phyloP scores from a whole-genome alignment of 345 rosid species.

The Kernera saxatilis region DNA sequence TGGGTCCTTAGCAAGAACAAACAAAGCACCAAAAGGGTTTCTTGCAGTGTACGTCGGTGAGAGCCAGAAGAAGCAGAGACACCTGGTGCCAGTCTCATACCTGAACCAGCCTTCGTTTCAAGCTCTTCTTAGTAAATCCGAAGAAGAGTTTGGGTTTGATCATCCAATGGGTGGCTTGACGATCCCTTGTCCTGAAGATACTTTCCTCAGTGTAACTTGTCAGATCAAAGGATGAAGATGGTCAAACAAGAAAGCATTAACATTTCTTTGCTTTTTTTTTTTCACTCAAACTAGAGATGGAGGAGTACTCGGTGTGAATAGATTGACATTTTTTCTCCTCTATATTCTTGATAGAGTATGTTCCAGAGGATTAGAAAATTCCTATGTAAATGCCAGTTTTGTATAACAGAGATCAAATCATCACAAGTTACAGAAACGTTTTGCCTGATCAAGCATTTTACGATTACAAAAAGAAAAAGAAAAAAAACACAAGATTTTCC shows the following conservation, averaged over 20 bases:
- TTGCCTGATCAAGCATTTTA: not conserved
- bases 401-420: not conserved
- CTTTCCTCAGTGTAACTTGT: constrained; percentile 33
- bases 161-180: constrained; percentile 51
- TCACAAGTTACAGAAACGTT: not conserved
- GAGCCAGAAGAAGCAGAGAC: constrained; percentile 32
- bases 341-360: not conserved
- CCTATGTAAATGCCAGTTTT: not conserved
- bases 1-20: not conserved
- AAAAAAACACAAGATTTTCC: no score
- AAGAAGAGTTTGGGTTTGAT: constrained; percentile 32
- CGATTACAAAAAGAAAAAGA: no score
- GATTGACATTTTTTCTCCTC: not conserved
- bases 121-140: constrained; percentile 26
- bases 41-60: constrained; percentile 45
- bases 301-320: not conserved
- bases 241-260: not conserved
- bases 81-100: constrained; percentile 38
- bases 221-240: constrained; percentile 7
- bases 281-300: not conserved
- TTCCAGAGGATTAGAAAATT: not conserved
- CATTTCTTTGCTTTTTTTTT: not conserved
- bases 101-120: constrained; percentile 41
- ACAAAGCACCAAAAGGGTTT: constrained; percentile 17
- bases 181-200: constrained; percentile 41